Percentiles rank a stretch among this genome's conserved stretches.
These are phyloP conservation scores for Tilletiopsis washingtonensis DNA, from an alignment of 1,284 basidiomycete genomes.

Conservation along the genomic window DNA sequence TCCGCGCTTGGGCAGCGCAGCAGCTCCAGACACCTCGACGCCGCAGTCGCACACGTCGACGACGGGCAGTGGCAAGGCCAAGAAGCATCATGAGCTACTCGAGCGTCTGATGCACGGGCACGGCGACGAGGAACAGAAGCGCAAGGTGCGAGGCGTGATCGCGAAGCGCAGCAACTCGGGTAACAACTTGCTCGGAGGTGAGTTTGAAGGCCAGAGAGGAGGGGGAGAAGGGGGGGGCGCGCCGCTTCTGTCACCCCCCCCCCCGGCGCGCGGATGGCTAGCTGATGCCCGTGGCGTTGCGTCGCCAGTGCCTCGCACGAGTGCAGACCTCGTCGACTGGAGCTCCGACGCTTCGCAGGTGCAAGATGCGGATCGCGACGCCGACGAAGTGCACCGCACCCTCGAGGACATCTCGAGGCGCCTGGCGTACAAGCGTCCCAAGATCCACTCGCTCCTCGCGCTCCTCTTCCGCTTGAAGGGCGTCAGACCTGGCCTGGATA, in stretches of 20 bases:
- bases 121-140: too few relatives aligned
- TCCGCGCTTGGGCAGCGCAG: too few relatives aligned
- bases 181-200: not conserved
- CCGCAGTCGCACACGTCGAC: not conserved
- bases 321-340: conserved; percentile 1
- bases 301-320: not conserved
- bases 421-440: not conserved
- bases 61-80: not conserved
- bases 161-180: not conserved
- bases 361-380: not conserved
- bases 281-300: too few relatives aligned
- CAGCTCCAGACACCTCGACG: not conserved
- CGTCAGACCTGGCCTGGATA: not conserved
- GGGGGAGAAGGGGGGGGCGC: too few relatives aligned
- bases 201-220: too few relatives aligned
- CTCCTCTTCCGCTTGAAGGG: conserved; percentile 2
- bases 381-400: not conserved
- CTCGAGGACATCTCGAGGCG: not conserved
- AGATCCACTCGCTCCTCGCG: not conserved
- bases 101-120: not conserved
- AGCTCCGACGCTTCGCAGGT: not conserved
- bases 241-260: too few relatives aligned
- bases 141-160: not conserved
- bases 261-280: too few relatives aligned
- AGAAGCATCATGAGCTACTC: too few relatives aligned